phyloP scores from a whole-genome alignment of 2,329 filamentous ascomycete species.

The Cercospora canescens region DNA sequence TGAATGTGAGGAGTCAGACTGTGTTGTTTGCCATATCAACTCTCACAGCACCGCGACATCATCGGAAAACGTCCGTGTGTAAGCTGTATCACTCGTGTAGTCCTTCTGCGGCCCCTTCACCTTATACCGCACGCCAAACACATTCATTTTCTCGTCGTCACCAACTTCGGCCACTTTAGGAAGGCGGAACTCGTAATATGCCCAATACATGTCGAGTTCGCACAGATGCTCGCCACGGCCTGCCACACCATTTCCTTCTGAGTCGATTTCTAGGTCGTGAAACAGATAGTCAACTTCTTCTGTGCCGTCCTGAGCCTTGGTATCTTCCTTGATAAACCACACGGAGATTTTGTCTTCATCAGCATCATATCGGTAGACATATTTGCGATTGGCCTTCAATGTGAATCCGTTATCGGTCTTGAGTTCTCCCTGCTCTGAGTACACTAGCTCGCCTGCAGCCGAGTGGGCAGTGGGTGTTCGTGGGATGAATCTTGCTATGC shows the following conservation, averaged over 20 bases:
- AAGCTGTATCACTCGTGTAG: conserved; percentile 40
- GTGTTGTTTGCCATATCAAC: neutral
- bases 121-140: conserved; percentile 40
- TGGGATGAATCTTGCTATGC: conserved; percentile 36
- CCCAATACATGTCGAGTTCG: conserved; percentile 69
- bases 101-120: conserved; percentile 41
- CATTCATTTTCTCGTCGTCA: conserved; percentile 31
- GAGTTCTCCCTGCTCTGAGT: conserved; percentile 38
- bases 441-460: conserved; percentile 35
- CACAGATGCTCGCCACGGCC: conserved; percentile 71
- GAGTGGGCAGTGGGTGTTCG: conserved; percentile 31
- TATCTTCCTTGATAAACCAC: conserved; percentile 73
- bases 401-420: conserved; percentile 39
- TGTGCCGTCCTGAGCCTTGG: conserved; percentile 42
- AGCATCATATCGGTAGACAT: conserved; percentile 72
- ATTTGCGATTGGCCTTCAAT: conserved; percentile 65
- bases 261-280: conserved; percentile 67
- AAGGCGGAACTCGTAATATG: conserved; percentile 64
- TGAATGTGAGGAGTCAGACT: neutral
- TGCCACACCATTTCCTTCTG: conserved; percentile 50
- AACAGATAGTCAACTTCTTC: conserved; percentile 69
- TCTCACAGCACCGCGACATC: conserved; percentile 19
- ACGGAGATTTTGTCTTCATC: conserved; percentile 64
- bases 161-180: conserved; percentile 22
- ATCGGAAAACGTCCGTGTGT: conserved; percentile 28